Evolutionary conservation across 208 protist species (phyloP), one percentile per base, ranked within the genome.

Genomic region (Trypanosoma rangeli): DNA sequence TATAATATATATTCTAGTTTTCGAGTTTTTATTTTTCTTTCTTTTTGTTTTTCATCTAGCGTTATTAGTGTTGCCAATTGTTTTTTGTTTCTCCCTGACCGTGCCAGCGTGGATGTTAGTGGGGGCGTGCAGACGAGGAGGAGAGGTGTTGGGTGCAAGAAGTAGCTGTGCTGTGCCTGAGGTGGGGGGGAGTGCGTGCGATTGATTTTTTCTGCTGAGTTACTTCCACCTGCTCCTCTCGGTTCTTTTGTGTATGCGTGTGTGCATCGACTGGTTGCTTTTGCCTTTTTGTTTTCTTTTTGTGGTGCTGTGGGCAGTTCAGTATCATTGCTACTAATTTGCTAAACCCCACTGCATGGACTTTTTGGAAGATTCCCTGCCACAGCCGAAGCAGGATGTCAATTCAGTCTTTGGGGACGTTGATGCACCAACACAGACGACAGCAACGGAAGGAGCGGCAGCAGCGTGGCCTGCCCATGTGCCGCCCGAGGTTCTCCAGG

Each of bases 231-330:
- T 10, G 10, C 10, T 67, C 24, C 46, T 64, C 8, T 68, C 24
- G 44, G 5, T 73, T 49, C 67, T 29, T 68, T 28, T 35, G 48
- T 39, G n/a, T 29, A 22, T 65, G n/a, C 20, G 52, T 55, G 61
- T 65, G 9, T 22, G 24, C 4, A 4, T 39, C 31, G 54, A 58
- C 46, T 50, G 46, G 5, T 59, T 59, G 5, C 8, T 59, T 33
- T 37, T 59, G 1, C 15, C 31, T 33, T 3, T 33, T 37, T 37
- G 35, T 39, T 39, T 59, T 42, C 55, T 39, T 39, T 59, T 37
- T 42, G 3, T 50, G 7, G 7, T 59, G 28, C 42, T 59, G 7
- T 59, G 16, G 55, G 3, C 3, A n/a, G 55, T 39, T 42, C 33
- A 33, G 5, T 59, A 37, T 59, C 22, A 5, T 59, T 59, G 20